A percentile compares a stretch with the other conserved stretches of the same genome.
These are phyloP conservation scores for Rhizophagus sp. DNA, from an alignment of 192 early-diverging fungal genomes.

Conservation along the genomic window DNA sequence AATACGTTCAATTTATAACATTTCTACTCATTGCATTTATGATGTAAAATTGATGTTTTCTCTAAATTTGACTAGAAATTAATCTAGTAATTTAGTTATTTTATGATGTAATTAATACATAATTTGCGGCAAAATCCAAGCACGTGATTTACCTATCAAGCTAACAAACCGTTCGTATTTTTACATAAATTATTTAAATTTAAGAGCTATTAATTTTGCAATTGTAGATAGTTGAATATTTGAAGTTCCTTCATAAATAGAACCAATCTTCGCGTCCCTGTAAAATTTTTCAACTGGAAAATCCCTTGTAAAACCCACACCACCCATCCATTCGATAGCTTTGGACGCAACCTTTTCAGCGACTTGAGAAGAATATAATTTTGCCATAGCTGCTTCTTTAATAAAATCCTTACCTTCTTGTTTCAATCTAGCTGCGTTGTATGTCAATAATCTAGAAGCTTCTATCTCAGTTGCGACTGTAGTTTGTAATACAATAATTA, in stretches of 20 bases:
- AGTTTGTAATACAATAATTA: background rate
- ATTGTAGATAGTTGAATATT: conserved; percentile 98
- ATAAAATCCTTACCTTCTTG: conserved; percentile 89
- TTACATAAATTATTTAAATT: conserved; percentile 38
- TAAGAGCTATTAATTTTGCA: conserved; percentile 47
- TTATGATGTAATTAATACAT: background rate
- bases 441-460: conserved; percentile 93
- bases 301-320: conserved; percentile 95
- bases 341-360: conserved; percentile 84
- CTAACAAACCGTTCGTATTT: background rate
- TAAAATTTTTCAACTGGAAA: conserved; percentile 92
- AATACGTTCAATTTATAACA: background rate
- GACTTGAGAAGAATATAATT: conserved; percentile 93
- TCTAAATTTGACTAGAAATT: background rate
- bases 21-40: no score
- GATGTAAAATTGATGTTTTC: background rate
- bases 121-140: background rate
- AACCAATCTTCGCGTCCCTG: conserved; percentile 94
- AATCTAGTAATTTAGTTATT: background rate
- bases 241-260: conserved; percentile 93
- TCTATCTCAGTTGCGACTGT: conserved; percentile 89
- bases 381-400: conserved; percentile 98
- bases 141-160: no score
- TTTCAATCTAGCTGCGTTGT: conserved; percentile 95
- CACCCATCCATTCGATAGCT: conserved; percentile 97